Percentiles rank a stretch among this genome's conserved stretches.
Evolutionary conservation across 164 flowering plant species (phyloP).

Genomic region (Chimonanthus praecox): DNA sequence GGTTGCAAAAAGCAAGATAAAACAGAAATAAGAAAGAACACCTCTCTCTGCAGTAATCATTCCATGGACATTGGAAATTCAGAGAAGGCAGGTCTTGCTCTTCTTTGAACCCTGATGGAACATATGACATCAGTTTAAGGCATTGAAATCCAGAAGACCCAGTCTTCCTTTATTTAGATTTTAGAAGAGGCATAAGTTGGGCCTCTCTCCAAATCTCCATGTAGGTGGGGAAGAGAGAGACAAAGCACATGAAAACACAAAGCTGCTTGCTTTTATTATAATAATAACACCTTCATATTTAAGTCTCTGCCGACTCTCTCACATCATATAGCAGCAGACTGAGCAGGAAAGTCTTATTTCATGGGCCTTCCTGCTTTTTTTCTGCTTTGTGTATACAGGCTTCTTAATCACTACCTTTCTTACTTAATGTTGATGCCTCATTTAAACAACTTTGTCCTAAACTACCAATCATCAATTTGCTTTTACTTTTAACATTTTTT

Average conservation of each 20-base stretch:
- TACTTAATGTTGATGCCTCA: not conserved
- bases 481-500: not conserved
- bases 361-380: not conserved
- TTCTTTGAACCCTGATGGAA: not conserved
- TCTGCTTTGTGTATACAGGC: not conserved
- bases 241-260: not conserved
- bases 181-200: not conserved
- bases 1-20: not conserved
- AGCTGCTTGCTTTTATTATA: not conserved
- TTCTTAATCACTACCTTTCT: not conserved
- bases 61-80: conserved; percentile 3
- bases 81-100: not conserved
- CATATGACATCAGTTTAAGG: not conserved
- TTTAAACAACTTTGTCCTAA: no score
- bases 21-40: not conserved
- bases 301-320: not conserved
- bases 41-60: not conserved
- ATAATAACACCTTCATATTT: conserved; percentile 1
- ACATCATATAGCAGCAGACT: no score
- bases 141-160: not conserved
- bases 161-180: not conserved
- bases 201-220: conserved; percentile 1
- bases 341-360: not conserved
- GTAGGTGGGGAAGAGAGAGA: not conserved
- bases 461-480: not conserved